Evolutionary conservation across 1,139 yeast genomes (phyloP).

Genomic region (Arxiozyma bovina): DNA sequence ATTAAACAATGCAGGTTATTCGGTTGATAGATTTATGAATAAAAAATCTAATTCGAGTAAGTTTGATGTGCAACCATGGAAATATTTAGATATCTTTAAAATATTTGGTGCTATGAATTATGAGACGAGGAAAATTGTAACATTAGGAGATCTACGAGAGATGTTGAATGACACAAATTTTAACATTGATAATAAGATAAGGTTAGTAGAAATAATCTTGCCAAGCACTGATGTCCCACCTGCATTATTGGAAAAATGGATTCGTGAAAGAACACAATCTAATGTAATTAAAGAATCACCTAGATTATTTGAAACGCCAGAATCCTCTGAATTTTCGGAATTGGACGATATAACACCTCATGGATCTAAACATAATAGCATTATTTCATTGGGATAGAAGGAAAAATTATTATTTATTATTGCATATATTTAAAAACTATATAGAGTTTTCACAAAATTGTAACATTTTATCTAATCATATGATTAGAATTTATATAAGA

Average conservation of each 20-base stretch:
- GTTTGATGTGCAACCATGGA: constrained; percentile 80
- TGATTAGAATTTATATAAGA: too few relatives aligned
- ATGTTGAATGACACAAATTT: constrained; percentile 42
- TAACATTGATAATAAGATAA: constrained; percentile 51
- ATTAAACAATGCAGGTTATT: constrained; percentile 77
- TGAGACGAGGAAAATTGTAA: constrained; percentile 50
- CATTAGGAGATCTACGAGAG: constrained; percentile 39
- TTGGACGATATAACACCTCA: not conserved
- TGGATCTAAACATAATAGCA: not conserved
- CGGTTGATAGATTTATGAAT: constrained; percentile 79
- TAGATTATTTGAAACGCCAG: not conserved
- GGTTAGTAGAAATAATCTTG: constrained; percentile 70
- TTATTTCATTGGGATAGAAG: not conserved
- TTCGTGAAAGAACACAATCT: constrained; percentile 14
- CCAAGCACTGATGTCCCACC: constrained; percentile 77
- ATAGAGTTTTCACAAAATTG: not conserved
- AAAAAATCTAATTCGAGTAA: constrained; percentile 55
- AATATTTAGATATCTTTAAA: constrained; percentile 55
- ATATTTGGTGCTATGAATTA: constrained; percentile 60
- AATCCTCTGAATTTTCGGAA: constrained; percentile 2
- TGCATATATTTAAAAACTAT: not conserved
- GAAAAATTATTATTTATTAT: not conserved
- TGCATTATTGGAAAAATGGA: constrained; percentile 55
- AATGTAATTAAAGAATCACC: constrained; percentile 3
- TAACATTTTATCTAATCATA: not conserved